Evolutionary conservation across 1,139 yeast genomes (phyloP).

Genomic region (Lodderomyces orthopsilosis): DNA sequence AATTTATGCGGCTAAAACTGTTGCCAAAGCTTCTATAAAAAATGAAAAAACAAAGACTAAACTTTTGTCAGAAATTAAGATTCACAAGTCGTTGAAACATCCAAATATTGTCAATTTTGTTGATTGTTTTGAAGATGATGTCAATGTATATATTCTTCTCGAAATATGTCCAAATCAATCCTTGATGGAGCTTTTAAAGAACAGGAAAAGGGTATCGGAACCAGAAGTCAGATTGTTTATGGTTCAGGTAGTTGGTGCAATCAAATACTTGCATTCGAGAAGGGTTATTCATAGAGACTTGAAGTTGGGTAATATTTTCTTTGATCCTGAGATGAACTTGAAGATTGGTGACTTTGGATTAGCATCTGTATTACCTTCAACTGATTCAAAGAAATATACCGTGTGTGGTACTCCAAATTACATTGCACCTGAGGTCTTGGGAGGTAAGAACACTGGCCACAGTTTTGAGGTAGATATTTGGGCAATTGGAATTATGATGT

Average conservation of each 20-base stretch:
- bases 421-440: constrained; percentile 94
- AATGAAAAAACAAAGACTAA: constrained; percentile 90
- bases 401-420: constrained; percentile 98
- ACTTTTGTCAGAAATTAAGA: constrained; percentile 86
- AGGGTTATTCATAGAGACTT: constrained; percentile 95
- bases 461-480: constrained; percentile 93
- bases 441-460: constrained; percentile 86
- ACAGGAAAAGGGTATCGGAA: constrained; percentile 78
- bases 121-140: constrained; percentile 94
- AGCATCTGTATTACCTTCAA: constrained; percentile 77
- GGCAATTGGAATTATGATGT: constrained; percentile 96
- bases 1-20: constrained; percentile 94
- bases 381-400: constrained; percentile 76
- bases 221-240: constrained; percentile 89
- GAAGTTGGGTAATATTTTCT: constrained; percentile 90
- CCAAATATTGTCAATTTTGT: constrained; percentile 86
- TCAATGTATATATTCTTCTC: constrained; percentile 84
- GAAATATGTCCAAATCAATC: constrained; percentile 95
- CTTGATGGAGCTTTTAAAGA: constrained; percentile 85
- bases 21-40: constrained; percentile 91
- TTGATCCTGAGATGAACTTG: constrained; percentile 87
- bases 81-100: constrained; percentile 88
- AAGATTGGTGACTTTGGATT: constrained; percentile 97
- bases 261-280: constrained; percentile 85
- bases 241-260: constrained; percentile 93